A percentile compares a stretch with the other conserved stretches of the same genome.
Evolutionary conservation across 768 basidiomycete species (phyloP).

Genomic region (Kwoniella newhampshirensis): DNA sequence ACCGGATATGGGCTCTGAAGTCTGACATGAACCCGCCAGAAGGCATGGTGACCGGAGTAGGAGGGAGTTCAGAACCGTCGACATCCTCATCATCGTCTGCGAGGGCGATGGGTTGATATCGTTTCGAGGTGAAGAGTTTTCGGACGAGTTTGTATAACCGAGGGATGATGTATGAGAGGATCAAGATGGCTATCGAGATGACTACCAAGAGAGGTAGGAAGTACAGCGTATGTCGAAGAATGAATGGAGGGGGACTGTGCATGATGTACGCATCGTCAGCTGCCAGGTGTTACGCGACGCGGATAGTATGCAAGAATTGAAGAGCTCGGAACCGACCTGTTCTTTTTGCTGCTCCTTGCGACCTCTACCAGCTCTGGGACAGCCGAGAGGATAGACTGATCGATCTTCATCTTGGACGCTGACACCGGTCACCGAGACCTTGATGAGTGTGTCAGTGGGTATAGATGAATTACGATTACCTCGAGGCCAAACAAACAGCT

Average conservation of each 20-base stretch:
- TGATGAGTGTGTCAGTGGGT: too few species aligned
- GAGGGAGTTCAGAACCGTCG: constrained; percentile 17
- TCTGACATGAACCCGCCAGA: constrained; percentile 52
- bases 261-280: constrained; percentile 5
- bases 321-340: constrained; percentile 5
- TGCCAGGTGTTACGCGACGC: too few species aligned
- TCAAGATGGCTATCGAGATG: constrained; percentile 53
- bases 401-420: constrained; percentile 9
- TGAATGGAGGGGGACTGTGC: constrained; percentile 28
- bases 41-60: constrained; percentile 29
- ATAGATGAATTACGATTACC: too few species aligned
- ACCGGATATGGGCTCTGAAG: constrained; percentile 55
- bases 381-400: constrained; percentile 11
- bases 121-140: constrained; percentile 6
- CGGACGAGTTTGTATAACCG: constrained; percentile 30
- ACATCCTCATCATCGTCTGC: constrained; percentile 35
- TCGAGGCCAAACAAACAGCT: too few species aligned
- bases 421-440: too few species aligned
- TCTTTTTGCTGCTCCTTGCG: constrained; percentile 9
- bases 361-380: constrained; percentile 12
- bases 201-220: constrained; percentile 55
- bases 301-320: too few species aligned
- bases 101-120: constrained; percentile 29
- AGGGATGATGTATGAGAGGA: constrained; percentile 49
- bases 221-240: constrained; percentile 45